Evolutionary conservation across 257 asterid species (phyloP).

Genomic region (Solanum corneliomulleri): DNA sequence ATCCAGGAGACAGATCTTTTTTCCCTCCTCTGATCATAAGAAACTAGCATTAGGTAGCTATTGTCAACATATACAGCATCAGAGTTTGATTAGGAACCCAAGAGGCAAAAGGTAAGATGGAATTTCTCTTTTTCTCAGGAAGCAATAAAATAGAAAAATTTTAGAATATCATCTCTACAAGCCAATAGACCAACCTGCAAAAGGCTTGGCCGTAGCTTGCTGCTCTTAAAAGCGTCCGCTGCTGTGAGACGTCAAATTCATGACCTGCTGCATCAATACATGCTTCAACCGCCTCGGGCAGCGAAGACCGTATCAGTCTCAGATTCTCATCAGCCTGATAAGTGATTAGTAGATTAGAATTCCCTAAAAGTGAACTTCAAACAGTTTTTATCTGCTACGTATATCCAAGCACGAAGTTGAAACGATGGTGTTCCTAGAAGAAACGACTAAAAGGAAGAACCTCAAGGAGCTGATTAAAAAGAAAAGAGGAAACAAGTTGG

Average conservation of each 20-base stretch:
- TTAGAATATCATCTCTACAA: background rate
- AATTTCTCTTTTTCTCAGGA: background rate
- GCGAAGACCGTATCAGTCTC: constrained; percentile 76
- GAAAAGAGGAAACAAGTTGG: background rate
- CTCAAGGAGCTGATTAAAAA: background rate
- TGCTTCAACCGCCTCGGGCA: constrained; percentile 91
- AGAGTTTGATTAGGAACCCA: background rate
- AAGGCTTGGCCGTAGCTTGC: constrained; percentile 98
- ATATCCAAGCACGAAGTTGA: background rate
- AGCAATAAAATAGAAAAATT: background rate
- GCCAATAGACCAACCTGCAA: constrained; percentile 63
- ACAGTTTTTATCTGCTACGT: background rate
- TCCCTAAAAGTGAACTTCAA: background rate
- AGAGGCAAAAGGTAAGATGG: background rate
- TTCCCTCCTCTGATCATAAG: background rate
- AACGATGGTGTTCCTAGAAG: background rate
- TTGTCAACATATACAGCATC: background rate
- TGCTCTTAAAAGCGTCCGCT: constrained; percentile 74
- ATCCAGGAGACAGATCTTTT: background rate
- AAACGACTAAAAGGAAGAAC: background rate
- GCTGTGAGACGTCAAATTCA: constrained; percentile 77
- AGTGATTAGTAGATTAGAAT: constrained; percentile 4
- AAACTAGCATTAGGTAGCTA: background rate
- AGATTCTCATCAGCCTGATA: constrained; percentile 95
- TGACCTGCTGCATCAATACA: constrained; percentile 93